Base-by-base conservation (phyloP, 345 rosid genomes). In the Mallotus nudiflorus region DNA sequence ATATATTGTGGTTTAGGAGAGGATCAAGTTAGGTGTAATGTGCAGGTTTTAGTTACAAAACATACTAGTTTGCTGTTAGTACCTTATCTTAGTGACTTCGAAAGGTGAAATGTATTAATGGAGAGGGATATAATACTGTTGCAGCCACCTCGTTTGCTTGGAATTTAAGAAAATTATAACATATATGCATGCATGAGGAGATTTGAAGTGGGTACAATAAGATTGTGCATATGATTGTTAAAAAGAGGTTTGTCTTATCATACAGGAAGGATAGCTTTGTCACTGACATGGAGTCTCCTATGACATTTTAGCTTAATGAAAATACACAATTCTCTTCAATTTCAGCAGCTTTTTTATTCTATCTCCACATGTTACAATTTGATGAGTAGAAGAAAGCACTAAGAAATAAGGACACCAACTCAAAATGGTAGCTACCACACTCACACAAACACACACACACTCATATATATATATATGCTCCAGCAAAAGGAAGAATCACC, bases 111-210 rank as follows among this genome's bases (percentile, higher is more conserved):
- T 10, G 66, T 6, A 57, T 55, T 29, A 65, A 13, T 48, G 35
- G 45, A 16, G 75, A 22, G 46, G 35, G 48, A 72, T 42, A 20
- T 22, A 65, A 62, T 74, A 68, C 77, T 67, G 37, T 6, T 33
- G 37, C 37, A 33, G 37, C 37, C 37, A 33, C 6, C 6, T 33
- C 59, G 75, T 40, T 85, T 79, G 86, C 84, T 83, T 83, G 63
- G 33, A 73, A 67, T 77, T 51, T 71, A 80, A 74, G 88, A 71
- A 81, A 82, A 73, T 66, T 8, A 55, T 64, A 46, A 33, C 37
- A 33, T 33, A 2, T 33, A 33, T 33, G 37, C 37, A 33, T 33
- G 6, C 37, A 33, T 33, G 37, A 33, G 37, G 37, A 33, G 37
- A 33, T 33, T 33, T 33, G 37, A 62, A 80, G 73, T 77, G 73